Evolutionary conservation across 148 eudicot genomes (phyloP), one percentile per base, ranked within the genome.

Genomic region (Limonium bicolor): DNA sequence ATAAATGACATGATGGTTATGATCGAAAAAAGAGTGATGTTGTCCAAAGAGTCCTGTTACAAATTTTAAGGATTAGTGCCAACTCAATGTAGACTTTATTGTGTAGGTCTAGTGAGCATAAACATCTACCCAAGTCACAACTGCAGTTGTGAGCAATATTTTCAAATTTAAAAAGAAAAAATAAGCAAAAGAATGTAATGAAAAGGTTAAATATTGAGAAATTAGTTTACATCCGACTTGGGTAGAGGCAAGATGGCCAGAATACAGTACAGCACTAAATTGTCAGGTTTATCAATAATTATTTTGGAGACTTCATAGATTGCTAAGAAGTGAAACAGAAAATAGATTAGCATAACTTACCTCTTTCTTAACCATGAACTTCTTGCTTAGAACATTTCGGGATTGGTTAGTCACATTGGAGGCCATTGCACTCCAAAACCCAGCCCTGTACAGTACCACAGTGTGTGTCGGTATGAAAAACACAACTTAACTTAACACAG

Each of bases 381-480:
- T 84, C 62, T 86, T 86, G 77, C 96, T 86, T 23, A 86, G 84
- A 53, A 86, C 96, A 51, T 86, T 86, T 27, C 96, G 96, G 37
- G 96, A 86, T 65, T 86, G 96, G 47, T 72, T 72, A 13, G 93
- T 73, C 57, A 73, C 20, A 66, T 86, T 86, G 28, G 96, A 86
- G 27, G 94, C 96, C 96, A 86, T 86, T 32, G 96, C 96, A 76
- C 93, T 84, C 93, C 80, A 90, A 59, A 90, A 90, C 11, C 99
- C 99, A 51, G 85, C 77, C 99, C 99, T 71, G 63, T 27, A 61
- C 23, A 29, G 12, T 32, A 31, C 24, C 6, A 25, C 0, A 10
- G 1, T 19, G 27, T 43, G 13, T 20, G 13, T 43, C 24, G n/a
- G 24, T 41, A 2, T 8, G 27, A 28, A 24, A 28, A 46, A 1